A percentile compares a stretch with the other conserved stretches of the same genome.
These are phyloP conservation scores for Apiospora koreana DNA, from an alignment of 2,329 filamentous ascomycete species.

Conservation along the genomic window DNA sequence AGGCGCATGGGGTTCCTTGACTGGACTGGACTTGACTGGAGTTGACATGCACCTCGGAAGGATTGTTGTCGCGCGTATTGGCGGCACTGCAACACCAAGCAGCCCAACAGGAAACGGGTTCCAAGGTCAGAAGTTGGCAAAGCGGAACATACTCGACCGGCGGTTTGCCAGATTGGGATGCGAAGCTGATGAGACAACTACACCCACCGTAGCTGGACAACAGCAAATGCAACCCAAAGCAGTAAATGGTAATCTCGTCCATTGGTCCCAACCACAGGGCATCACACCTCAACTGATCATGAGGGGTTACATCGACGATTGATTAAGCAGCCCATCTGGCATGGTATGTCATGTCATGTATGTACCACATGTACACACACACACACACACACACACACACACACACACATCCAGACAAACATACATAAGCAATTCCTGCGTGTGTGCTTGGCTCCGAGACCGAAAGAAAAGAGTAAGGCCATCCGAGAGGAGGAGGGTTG, in stretches of 20 bases:
- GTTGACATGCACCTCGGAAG: not conserved
- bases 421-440: not conserved
- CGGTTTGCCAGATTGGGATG: conserved; percentile 8
- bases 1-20: not conserved
- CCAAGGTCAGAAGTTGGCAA: conserved; percentile 9
- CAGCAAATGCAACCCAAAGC: not conserved
- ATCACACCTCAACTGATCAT: not conserved
- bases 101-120: conserved; percentile 3
- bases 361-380: not conserved
- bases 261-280: conserved; percentile 3
- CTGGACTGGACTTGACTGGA: not conserved
- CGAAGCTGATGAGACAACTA: not conserved
- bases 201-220: conserved; percentile 1
- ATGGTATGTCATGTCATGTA: not conserved
- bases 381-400: not conserved
- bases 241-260: not conserved
- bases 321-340: conserved; percentile 5
- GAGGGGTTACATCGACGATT: conserved; percentile 8
- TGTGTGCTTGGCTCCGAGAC: not conserved
- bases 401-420: not conserved
- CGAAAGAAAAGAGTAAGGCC: not conserved
- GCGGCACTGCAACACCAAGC: not conserved
- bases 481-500: too few relatives aligned
- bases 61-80: conserved; percentile 1
- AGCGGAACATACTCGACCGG: conserved; percentile 6